Conservation (phyloP, 176 grass and related monocot genomes). For the Triticum urartu region DNA sequence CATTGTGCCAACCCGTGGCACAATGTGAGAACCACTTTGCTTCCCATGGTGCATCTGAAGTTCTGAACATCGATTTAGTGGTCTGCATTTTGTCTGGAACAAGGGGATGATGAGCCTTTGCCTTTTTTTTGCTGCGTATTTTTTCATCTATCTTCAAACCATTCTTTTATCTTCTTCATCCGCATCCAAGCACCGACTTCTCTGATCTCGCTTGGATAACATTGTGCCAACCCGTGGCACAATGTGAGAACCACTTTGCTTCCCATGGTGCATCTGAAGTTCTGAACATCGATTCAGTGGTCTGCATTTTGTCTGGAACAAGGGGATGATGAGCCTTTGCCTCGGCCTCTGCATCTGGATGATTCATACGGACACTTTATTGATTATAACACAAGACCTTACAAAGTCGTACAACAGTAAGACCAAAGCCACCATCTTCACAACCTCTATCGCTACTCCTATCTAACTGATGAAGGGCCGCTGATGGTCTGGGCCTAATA, state of each 20-base stretch:
- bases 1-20: not conserved
- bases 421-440: too few relatives aligned
- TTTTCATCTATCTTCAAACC: not conserved
- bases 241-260: not conserved
- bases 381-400: too few relatives aligned
- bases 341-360: too few relatives aligned
- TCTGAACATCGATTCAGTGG: not conserved
- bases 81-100: not conserved
- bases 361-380: too few relatives aligned
- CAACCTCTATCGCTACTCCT: too few relatives aligned
- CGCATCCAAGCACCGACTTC: too few relatives aligned
- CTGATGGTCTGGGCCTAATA: too few relatives aligned
- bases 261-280: not conserved
- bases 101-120: not conserved
- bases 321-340: not conserved
- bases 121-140: not conserved
- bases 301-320: not conserved
- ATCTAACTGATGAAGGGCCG: too few relatives aligned
- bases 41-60: not conserved
- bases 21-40: not conserved
- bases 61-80: not conserved
- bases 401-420: too few relatives aligned
- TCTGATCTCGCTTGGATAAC: too few relatives aligned
- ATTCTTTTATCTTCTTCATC: too few relatives aligned
- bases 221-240: not conserved